A percentile compares a stretch with the other conserved stretches of the same genome.
Conservation (phyloP, 371 early-diverging fungal genomes). For the Apophysomyces variabilis region DNA sequence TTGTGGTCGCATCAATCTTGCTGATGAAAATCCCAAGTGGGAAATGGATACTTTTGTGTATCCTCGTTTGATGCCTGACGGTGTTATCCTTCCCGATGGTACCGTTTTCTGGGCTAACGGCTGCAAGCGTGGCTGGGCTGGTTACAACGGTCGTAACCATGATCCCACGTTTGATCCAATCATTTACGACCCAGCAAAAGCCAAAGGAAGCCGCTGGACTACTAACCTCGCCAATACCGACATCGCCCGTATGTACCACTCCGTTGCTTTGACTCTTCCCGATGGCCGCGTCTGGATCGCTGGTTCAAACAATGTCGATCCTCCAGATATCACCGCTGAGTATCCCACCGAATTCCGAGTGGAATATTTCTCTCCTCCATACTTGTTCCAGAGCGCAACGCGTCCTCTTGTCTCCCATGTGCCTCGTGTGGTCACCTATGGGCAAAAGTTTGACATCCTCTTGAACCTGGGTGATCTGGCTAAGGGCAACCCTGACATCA, state of each 20-base stretch:
- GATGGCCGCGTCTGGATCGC: slow-evolving; percentile 57
- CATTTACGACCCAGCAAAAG: slow-evolving; percentile 57
- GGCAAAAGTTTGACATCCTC: slow-evolving; percentile 36
- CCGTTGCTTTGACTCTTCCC: slow-evolving; percentile 64
- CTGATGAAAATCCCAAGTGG: slow-evolving; percentile 54
- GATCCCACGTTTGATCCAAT: slow-evolving; percentile 63
- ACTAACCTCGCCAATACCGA: slow-evolving; percentile 52
- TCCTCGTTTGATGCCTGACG: slow-evolving; percentile 68
- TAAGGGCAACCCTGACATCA: slow-evolving; percentile 38
- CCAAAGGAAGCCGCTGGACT: slow-evolving; percentile 47
- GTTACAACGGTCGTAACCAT: slow-evolving; percentile 51
- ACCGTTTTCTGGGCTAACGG: slow-evolving; percentile 66
- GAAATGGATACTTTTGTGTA: slow-evolving; percentile 64
- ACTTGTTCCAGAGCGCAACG: slow-evolving; percentile 49
- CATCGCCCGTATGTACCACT: slow-evolving; percentile 74
- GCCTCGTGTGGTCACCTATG: slow-evolving; percentile 49
- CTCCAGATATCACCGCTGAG: slow-evolving; percentile 45
- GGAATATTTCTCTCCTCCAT: slow-evolving; percentile 68
- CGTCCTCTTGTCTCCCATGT: slow-evolving; percentile 56
- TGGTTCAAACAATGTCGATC: slow-evolving; percentile 51
- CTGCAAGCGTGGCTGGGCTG: slow-evolving; percentile 65
- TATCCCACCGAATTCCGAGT: slow-evolving; percentile 68
- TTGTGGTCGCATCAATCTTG: slow-evolving; percentile 62
- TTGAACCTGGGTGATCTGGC: slow-evolving; percentile 37
- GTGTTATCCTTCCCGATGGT: slow-evolving; percentile 63